phyloP scores from a whole-genome alignment of 2,329 filamentous ascomycete genomes.

The Arthroderma sp. region DNA sequence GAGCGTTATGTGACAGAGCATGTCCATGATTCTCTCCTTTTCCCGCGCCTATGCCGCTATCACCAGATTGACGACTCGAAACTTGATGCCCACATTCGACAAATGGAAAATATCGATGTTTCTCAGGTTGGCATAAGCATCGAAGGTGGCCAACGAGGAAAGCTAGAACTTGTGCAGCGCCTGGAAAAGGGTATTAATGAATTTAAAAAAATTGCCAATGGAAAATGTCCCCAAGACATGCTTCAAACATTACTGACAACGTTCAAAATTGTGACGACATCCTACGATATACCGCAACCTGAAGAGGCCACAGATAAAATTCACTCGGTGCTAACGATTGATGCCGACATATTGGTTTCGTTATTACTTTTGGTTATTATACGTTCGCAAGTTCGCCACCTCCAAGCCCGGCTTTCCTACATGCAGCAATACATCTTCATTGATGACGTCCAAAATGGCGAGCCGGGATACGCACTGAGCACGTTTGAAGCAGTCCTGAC shows the following conservation, averaged over 20 bases:
- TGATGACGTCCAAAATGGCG: slow-evolving; percentile 90
- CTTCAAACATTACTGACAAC: slow-evolving; percentile 65
- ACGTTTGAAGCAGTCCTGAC: slow-evolving; percentile 89
- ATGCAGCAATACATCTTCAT: slow-evolving; percentile 97
- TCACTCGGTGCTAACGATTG: slow-evolving; percentile 48
- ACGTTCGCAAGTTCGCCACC: slow-evolving; percentile 69
- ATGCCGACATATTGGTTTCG: slow-evolving; percentile 87
- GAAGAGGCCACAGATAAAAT: slow-evolving; percentile 36
- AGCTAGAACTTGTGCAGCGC: slow-evolving; percentile 65
- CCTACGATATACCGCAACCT: slow-evolving; percentile 34
- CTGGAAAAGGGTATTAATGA: slow-evolving; percentile 70
- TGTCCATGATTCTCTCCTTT: slow-evolving; percentile 71
- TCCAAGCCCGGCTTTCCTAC: slow-evolving; percentile 82
- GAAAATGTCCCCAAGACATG: slow-evolving; percentile 79
- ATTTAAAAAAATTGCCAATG: slow-evolving; percentile 71
- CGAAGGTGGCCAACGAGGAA: slow-evolving; percentile 62
- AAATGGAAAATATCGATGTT: slow-evolving; percentile 89
- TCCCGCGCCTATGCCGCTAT: slow-evolving; percentile 65
- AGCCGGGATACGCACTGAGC: slow-evolving; percentile 90
- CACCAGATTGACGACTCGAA: slow-evolving; percentile 73
- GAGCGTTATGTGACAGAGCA: slow-evolving; percentile 91
- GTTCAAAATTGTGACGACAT: slow-evolving; percentile 67
- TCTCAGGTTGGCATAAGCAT: slow-evolving; percentile 85
- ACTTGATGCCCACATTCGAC: slow-evolving; percentile 74
- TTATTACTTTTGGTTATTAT: slow-evolving; percentile 86